Evolutionary conservation across 371 early-diverging fungal genomes (phyloP).

Genomic region (Mortierella sp.): DNA sequence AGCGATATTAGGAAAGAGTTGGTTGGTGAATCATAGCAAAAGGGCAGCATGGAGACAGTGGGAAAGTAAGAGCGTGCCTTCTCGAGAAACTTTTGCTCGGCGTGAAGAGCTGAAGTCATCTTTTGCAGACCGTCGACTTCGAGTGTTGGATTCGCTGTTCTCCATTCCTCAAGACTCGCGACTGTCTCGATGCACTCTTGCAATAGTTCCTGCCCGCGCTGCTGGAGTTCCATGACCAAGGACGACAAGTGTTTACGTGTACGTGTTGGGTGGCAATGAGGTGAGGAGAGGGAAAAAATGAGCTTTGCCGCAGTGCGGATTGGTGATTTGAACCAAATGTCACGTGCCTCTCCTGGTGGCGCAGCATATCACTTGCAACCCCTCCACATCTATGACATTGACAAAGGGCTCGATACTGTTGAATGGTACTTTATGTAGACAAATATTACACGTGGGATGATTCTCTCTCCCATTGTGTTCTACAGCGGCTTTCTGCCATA

Average conservation of each 20-base stretch:
- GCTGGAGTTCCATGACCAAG: slow-evolving; percentile 26
- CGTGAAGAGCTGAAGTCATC: slow-evolving; percentile 30
- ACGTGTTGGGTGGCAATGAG: background rate
- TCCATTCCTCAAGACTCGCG: slow-evolving; percentile 32
- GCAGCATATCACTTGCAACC: too few relatives aligned
- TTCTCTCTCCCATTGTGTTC: background rate
- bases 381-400: too few relatives aligned
- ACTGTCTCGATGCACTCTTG: slow-evolving; percentile 42
- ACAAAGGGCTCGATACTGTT: too few relatives aligned
- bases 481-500: slow-evolving; percentile 29
- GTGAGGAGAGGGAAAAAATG: background rate
- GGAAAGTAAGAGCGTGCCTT: slow-evolving; percentile 15
- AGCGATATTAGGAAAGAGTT: background rate
- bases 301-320: too few relatives aligned
- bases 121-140: slow-evolving; percentile 39
- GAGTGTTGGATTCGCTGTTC: slow-evolving; percentile 14
- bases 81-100: slow-evolving; percentile 40
- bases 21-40: too few relatives aligned
- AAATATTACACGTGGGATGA: background rate
- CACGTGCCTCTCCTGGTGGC: too few relatives aligned
- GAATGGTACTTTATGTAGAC: too few relatives aligned
- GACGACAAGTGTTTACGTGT: too few relatives aligned
- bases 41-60: too few relatives aligned
- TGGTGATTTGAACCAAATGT: too few relatives aligned
- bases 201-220: slow-evolving; percentile 30